Evolutionary conservation across 192 early-diverging fungal genomes (phyloP), one percentile per base, ranked within the genome.

Genomic region (Chytriomyces hyalinus): DNA sequence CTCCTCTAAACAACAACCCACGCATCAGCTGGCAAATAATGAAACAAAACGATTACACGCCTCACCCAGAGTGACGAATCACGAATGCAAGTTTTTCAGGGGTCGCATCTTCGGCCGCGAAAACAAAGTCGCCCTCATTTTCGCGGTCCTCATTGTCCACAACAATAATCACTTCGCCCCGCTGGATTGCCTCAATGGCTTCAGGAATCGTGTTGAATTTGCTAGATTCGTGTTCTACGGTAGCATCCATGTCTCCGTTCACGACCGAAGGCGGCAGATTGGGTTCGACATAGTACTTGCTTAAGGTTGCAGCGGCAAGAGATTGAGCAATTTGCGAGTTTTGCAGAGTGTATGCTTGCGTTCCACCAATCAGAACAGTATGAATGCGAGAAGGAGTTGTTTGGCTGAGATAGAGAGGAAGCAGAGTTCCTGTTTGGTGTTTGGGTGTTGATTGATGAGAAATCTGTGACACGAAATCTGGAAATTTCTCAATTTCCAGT

Each of bases 101-200:
- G 1, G 95, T 98, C 10, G 94, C 82, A 81, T 94, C 93, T 83
- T 98, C 92, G n/a, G 93, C 98, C 0, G 98, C 94, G 79, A 98
- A 95, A 72, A 99, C 95, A 61, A 99, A 84, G 81, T 99, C 98
- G 47, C 98, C 98, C 81, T 99, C 98, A 85, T 99, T 99, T 84
- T 99, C 98, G 17, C 97, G 93, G 78, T 98, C 96, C 77, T 98
- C 97, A 80, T 98, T 93, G 84, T 99, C 97, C 75, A 98, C 94
- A 4, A 93, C 97, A 22, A 99, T 83, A 6, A 99, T 86, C 78
- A 95, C 93, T 96, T 90, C 75, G 93, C 96, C 66, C 81, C 85
- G 51, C 91, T 94, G 82, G 67, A 78, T 70, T n/a, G 65, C 90
- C 22, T 84, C 83, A 10, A 94, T 71, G 11, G 92, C 91, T 49